Evolutionary conservation across 2,329 filamentous ascomycete genomes (phyloP).

Genomic region (Ophiostoma montium): DNA sequence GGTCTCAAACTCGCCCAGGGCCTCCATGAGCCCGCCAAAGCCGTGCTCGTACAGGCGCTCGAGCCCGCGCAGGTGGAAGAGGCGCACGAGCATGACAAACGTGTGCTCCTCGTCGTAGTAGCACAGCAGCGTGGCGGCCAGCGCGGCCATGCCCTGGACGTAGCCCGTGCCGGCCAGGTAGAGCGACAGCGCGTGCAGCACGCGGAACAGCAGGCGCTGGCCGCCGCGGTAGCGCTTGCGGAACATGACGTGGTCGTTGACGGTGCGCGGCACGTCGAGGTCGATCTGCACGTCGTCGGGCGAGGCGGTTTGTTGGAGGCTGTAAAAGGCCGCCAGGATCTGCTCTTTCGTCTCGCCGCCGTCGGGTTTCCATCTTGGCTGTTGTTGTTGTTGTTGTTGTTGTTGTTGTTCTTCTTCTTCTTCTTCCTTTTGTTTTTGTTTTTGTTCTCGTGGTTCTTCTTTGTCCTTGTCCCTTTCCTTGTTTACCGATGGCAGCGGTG

Average conservation of each 20-base stretch:
- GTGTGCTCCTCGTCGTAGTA: slow-evolving; percentile 93
- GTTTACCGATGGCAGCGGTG: not conserved
- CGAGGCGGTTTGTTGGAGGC: slow-evolving; percentile 58
- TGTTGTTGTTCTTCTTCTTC: not conserved
- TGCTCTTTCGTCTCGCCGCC: slow-evolving; percentile 53
- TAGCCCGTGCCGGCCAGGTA: slow-evolving; percentile 89
- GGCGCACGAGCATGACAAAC: slow-evolving; percentile 90
- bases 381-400: too few relatives aligned
- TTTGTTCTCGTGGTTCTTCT: not conserved
- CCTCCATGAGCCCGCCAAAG: slow-evolving; percentile 76
- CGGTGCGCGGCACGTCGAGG: slow-evolving; percentile 87
- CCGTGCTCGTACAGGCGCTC: slow-evolving; percentile 72
- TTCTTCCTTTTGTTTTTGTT: not conserved
- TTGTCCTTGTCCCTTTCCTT: not conserved
- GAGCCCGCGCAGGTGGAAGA: slow-evolving; percentile 82
- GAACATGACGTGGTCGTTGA: slow-evolving; percentile 96
- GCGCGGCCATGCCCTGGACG: slow-evolving; percentile 92
- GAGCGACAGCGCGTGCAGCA: slow-evolving; percentile 80
- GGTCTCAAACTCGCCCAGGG: slow-evolving; percentile 69
- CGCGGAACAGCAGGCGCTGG: slow-evolving; percentile 80
- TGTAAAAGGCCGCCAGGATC: slow-evolving; percentile 57
- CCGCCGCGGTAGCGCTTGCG: slow-evolving; percentile 80
- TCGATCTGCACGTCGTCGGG: slow-evolving; percentile 95
- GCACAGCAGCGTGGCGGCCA: slow-evolving; percentile 83
- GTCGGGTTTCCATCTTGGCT: too few relatives aligned